A percentile compares a stretch with the other conserved stretches of the same genome.
Evolutionary conservation across 2,329 filamentous ascomycete species (phyloP).

Genomic region (Fusarium sp.): DNA sequence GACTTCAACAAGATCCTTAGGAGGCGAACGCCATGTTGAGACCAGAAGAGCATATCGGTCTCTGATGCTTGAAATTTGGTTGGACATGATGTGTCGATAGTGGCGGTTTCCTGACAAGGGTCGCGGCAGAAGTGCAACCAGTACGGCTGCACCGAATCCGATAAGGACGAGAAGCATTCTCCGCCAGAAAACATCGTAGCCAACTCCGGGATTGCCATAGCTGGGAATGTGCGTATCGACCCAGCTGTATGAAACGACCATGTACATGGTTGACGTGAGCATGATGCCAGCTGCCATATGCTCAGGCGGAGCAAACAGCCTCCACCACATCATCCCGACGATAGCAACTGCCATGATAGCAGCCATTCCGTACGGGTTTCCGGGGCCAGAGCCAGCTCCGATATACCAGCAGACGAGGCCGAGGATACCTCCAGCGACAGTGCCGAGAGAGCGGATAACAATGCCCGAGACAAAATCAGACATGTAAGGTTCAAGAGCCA

Average conservation of each 20-base stretch:
- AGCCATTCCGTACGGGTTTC: constrained; percentile 35
- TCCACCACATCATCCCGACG: constrained; percentile 43
- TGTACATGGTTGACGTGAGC: constrained; percentile 42
- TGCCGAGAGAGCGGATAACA: constrained; percentile 25
- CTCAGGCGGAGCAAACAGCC: constrained; percentile 37
- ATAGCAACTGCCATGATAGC: constrained; percentile 40
- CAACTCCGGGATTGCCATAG: constrained; percentile 34
- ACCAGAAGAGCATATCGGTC: constrained; percentile 25
- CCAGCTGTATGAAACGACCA: constrained; percentile 43
- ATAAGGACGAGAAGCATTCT: constrained; percentile 25
- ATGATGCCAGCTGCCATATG: constrained; percentile 39
- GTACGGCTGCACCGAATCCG: constrained; percentile 16
- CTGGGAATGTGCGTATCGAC: constrained; percentile 37
- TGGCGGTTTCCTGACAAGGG: constrained; percentile 22
- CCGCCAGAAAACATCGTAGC: constrained; percentile 26
- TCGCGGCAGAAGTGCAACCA: constrained; percentile 17
- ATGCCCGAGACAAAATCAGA: constrained; percentile 39
- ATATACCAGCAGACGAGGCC: constrained; percentile 28
- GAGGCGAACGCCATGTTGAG: constrained; percentile 19
- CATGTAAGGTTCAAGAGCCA: constrained; percentile 40
- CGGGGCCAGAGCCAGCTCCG: constrained; percentile 16
- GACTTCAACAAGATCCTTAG: constrained; percentile 9
- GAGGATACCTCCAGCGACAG: constrained; percentile 20
- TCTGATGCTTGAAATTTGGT: constrained; percentile 18
- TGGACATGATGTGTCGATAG: constrained; percentile 21